Conservation (phyloP, 2,329 filamentous ascomycete genomes). For the Paradendryphiella salina region DNA sequence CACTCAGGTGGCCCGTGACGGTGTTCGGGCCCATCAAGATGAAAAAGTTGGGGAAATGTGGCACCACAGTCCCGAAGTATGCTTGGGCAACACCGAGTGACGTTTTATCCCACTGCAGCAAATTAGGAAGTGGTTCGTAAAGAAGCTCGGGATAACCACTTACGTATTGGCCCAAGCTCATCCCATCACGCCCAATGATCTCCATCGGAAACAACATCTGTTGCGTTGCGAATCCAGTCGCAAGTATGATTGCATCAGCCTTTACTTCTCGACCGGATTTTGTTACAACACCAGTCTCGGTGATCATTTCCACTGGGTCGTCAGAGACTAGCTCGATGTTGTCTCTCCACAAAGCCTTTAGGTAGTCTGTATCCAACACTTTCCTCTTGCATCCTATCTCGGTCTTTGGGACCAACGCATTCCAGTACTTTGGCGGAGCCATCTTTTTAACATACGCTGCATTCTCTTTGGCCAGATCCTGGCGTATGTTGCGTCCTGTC, state of each 20-base stretch:
- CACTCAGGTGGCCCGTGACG: slow-evolving; percentile 55
- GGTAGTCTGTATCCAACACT: slow-evolving; percentile 54
- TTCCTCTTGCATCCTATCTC: slow-evolving; percentile 56
- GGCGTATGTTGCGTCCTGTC: slow-evolving; percentile 44
- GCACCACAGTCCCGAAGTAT: slow-evolving; percentile 56
- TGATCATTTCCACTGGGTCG: slow-evolving; percentile 49
- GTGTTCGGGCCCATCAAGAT: slow-evolving; percentile 45
- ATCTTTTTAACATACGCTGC: slow-evolving; percentile 50
- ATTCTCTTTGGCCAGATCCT: slow-evolving; percentile 45
- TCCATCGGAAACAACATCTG: slow-evolving; percentile 54
- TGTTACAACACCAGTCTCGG: slow-evolving; percentile 46
- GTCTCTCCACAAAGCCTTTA: slow-evolving; percentile 49
- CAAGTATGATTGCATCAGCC: slow-evolving; percentile 55
- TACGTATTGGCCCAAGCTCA: slow-evolving; percentile 47
- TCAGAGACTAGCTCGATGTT: slow-evolving; percentile 50
- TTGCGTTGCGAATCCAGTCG: slow-evolving; percentile 56
- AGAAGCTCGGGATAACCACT: slow-evolving; percentile 3
- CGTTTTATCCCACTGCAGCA: slow-evolving; percentile 45
- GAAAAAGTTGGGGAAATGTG: slow-evolving; percentile 36
- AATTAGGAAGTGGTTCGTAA: not conserved
- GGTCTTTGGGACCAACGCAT: slow-evolving; percentile 49
- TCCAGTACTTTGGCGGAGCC: slow-evolving; percentile 52
- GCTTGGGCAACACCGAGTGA: slow-evolving; percentile 47
- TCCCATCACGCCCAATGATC: slow-evolving; percentile 50
- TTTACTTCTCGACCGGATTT: slow-evolving; percentile 44